A percentile compares a stretch with the other conserved stretches of the same genome.
These are phyloP conservation scores for Lecanosticta acicola DNA, from an alignment of 2,329 filamentous ascomycete species.

Conservation along the genomic window DNA sequence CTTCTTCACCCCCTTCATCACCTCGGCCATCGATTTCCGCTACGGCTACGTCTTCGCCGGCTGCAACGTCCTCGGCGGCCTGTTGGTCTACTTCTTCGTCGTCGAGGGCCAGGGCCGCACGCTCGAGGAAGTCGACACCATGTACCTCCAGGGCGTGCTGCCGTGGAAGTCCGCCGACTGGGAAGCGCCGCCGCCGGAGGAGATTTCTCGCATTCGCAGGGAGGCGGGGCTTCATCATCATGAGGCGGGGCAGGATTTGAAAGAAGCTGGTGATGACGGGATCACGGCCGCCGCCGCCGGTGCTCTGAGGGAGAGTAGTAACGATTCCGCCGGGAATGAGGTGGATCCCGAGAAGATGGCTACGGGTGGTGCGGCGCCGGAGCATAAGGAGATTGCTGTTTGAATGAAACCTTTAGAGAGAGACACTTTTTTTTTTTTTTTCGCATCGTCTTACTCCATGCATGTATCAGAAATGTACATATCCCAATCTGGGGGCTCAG, in stretches of 20 bases:
- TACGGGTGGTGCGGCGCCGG: too few relatives aligned
- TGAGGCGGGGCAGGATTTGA: conserved; percentile 3
- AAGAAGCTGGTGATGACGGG: neutral
- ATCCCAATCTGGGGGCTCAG: too few relatives aligned
- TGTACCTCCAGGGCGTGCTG: conserved; percentile 52
- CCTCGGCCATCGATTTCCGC: conserved; percentile 61
- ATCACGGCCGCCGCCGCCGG: neutral
- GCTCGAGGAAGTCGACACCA: conserved; percentile 72
- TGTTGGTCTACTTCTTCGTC: conserved; percentile 71
- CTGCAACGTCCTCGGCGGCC: conserved; percentile 60
- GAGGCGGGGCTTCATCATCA: conserved; percentile 11
- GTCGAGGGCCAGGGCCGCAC: conserved; percentile 58
- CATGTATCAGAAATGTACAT: too few relatives aligned
- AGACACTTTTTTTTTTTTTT: too few relatives aligned
- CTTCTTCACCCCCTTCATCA: conserved; percentile 78
- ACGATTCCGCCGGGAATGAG: too few relatives aligned
- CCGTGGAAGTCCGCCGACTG: conserved; percentile 32
- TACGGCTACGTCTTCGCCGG: conserved; percentile 73
- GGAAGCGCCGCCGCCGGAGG: conserved; percentile 28
- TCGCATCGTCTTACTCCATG: too few relatives aligned
- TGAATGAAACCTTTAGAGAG: too few relatives aligned
- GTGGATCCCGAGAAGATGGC: too few relatives aligned
- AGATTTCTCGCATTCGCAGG: conserved; percentile 18
- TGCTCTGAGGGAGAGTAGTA: too few relatives aligned
- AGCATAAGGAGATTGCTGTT: too few relatives aligned